These are phyloP conservation scores for Podaxis sp. DNA, from an alignment of 768 basidiomycete genomes.

Conservation along the genomic window DNA sequence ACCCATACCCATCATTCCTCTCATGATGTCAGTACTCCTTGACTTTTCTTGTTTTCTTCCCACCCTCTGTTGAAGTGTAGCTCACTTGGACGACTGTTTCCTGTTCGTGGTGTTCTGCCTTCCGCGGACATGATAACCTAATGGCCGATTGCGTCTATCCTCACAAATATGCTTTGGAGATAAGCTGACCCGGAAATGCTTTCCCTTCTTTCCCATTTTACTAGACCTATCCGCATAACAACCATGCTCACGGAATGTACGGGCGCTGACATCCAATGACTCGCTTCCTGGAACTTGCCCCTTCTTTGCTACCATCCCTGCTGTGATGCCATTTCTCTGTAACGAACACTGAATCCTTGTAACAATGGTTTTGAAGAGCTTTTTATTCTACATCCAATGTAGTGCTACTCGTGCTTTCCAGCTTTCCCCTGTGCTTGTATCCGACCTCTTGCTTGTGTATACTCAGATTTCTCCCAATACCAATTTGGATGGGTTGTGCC, in stretches of 20 bases:
- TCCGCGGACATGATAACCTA: neutral
- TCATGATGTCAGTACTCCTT: slow-evolving; percentile 13
- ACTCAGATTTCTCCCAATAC: neutral
- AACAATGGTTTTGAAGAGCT: neutral
- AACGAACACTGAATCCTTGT: neutral
- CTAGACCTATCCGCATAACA: slow-evolving; percentile 2
- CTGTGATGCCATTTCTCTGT: neutral
- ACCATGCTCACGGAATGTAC: neutral
- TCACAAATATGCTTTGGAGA: neutral
- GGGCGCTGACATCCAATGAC: neutral
- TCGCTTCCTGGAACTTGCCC: neutral
- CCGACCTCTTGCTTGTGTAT: neutral
- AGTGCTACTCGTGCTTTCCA: neutral
- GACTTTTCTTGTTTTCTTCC: neutral
- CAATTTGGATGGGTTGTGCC: neutral
- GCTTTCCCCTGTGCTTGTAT: neutral
- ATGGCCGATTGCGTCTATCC: neutral
- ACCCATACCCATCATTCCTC: neutral
- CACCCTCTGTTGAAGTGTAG: neutral
- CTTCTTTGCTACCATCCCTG: neutral
- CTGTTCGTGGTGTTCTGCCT: neutral
- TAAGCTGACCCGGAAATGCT: neutral
- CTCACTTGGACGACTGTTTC: neutral
- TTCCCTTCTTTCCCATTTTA: neutral
- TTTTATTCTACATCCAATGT: slow-evolving; percentile 6